A percentile compares a stretch with the other conserved stretches of the same genome.
phyloP scores from a whole-genome alignment of 2,329 filamentous ascomycete genomes.

The Bipolaris cookei region DNA sequence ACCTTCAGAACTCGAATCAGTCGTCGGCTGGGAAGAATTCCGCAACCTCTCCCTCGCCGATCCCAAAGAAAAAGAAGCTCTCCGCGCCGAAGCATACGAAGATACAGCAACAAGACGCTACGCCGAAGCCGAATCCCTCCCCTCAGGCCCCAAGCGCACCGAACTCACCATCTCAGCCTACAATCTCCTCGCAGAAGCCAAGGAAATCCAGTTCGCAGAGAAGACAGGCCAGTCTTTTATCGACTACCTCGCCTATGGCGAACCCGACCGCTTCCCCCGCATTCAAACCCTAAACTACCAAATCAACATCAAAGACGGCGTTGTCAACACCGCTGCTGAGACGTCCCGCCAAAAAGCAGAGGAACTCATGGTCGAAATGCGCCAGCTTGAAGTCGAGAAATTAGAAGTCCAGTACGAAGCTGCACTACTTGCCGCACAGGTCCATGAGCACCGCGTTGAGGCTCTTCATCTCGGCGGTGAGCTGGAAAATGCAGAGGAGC shows the following conservation, averaged over 20 bases:
- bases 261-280: slow-evolving; percentile 18
- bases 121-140: slow-evolving; percentile 28
- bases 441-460: slow-evolving; percentile 31
- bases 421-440: slow-evolving; percentile 30
- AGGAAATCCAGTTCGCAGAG: slow-evolving; percentile 32
- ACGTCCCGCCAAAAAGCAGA: slow-evolving; percentile 19
- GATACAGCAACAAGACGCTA: slow-evolving; percentile 33
- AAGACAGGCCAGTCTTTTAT: slow-evolving; percentile 27
- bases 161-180: slow-evolving; percentile 35
- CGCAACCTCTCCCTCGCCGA: slow-evolving; percentile 28
- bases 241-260: slow-evolving; percentile 18
- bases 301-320: slow-evolving; percentile 24
- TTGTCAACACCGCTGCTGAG: slow-evolving; percentile 19
- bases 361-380: slow-evolving; percentile 21
- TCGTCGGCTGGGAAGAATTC: slow-evolving; percentile 40
- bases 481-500: slow-evolving; percentile 13
- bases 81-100: slow-evolving; percentile 36
- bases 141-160: slow-evolving; percentile 25
- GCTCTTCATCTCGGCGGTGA: slow-evolving; percentile 22
- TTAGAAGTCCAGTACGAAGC: slow-evolving; percentile 23
- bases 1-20: slow-evolving; percentile 31
- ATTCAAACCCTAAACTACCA: slow-evolving; percentile 31
- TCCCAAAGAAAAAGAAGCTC: slow-evolving; percentile 27
- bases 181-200: slow-evolving; percentile 39
- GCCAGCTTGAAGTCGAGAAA: slow-evolving; percentile 27